Conservation (phyloP, 2,329 filamentous ascomycete species). For the Sporothrix curviconia region DNA sequence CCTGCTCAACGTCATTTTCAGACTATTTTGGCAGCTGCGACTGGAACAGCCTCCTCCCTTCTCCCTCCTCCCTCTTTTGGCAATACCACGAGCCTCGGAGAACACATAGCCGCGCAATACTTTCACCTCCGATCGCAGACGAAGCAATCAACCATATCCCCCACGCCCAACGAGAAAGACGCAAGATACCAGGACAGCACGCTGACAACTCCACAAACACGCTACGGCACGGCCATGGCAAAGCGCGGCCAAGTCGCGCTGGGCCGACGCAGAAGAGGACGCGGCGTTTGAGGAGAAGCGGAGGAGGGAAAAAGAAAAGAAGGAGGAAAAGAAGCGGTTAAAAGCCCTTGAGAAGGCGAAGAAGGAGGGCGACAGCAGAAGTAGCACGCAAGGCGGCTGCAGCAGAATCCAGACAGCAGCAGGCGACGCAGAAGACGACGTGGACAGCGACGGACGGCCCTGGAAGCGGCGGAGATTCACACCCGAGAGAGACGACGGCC, state of each 20-base stretch:
- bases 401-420: constrained; percentile 20
- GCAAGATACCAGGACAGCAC: no score
- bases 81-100: not conserved
- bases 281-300: constrained; percentile 63
- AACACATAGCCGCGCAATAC: not conserved
- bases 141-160: no score
- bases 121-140: not conserved
- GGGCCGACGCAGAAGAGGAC: constrained; percentile 81
- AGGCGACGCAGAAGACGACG: constrained; percentile 24
- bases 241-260: constrained; percentile 66
- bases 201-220: not conserved
- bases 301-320: constrained; percentile 80
- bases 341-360: constrained; percentile 52
- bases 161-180: no score
- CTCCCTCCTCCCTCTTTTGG: not conserved
- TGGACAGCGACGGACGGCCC: constrained; percentile 38
- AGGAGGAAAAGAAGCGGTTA: constrained; percentile 79
- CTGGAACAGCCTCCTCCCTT: not conserved
- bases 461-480: constrained; percentile 57
- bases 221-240: constrained; percentile 41
- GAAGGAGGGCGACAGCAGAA: constrained; percentile 29
- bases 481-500: constrained; percentile 32
- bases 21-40: not conserved
- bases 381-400: constrained; percentile 14
- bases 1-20: constrained; percentile 8